Percentiles rank a stretch among this genome's conserved stretches.
Evolutionary conservation across 768 basidiomycete species (phyloP).

Genomic region (Dacryopinax spathularia): DNA sequence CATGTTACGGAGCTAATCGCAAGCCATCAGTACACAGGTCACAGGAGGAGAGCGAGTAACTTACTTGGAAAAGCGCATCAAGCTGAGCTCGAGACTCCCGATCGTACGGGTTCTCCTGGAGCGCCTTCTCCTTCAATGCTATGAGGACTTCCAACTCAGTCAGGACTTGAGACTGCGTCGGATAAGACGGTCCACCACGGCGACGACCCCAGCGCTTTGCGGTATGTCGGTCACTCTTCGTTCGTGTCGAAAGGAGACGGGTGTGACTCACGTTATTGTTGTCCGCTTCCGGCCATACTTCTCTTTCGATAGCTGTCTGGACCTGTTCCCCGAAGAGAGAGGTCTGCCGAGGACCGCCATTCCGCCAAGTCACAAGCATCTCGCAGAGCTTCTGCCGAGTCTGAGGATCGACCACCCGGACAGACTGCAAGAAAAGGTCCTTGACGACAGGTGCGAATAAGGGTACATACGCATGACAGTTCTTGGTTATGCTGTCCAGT

Average conservation of each 20-base stretch:
- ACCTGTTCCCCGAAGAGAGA: slow-evolving; percentile 74
- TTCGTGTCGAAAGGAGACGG: slow-evolving; percentile 18
- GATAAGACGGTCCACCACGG: slow-evolving; percentile 7
- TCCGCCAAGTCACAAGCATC: slow-evolving; percentile 90
- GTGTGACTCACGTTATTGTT: slow-evolving; percentile 13
- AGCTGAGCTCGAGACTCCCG: slow-evolving; percentile 53
- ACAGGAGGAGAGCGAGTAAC: slow-evolving; percentile 15
- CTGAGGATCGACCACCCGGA: slow-evolving; percentile 65
- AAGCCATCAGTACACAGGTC: neutral
- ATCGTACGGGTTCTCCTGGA: slow-evolving; percentile 66
- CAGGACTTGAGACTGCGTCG: slow-evolving; percentile 66
- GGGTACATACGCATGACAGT: slow-evolving; percentile 83
- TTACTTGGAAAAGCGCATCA: slow-evolving; percentile 64
- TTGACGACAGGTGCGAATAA: slow-evolving; percentile 72
- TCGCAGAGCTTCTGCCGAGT: slow-evolving; percentile 95
- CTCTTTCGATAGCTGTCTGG: slow-evolving; percentile 71
- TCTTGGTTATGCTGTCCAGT: slow-evolving; percentile 93
- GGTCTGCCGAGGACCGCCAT: slow-evolving; percentile 60
- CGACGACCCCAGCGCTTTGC: neutral
- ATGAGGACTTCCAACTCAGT: slow-evolving; percentile 72
- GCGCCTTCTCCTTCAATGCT: slow-evolving; percentile 58
- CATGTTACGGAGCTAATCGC: slow-evolving; percentile 45
- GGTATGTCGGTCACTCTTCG: neutral
- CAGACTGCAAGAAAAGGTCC: slow-evolving; percentile 73
- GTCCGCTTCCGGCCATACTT: slow-evolving; percentile 46